Base-by-base conservation (phyloP, 108 stramenopile genomes). In the Pseudonitzschia pungens region DNA sequence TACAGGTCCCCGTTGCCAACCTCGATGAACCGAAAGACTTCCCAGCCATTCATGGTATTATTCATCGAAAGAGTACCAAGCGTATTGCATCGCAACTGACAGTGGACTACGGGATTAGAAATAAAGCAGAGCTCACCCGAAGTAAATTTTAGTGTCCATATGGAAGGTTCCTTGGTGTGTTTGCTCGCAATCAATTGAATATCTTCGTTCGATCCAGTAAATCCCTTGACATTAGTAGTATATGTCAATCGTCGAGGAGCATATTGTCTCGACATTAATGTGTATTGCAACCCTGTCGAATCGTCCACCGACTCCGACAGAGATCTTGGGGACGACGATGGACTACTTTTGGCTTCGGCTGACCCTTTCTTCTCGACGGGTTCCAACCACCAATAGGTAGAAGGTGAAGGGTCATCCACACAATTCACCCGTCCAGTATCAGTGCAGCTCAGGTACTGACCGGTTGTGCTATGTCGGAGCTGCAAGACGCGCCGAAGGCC, bases 21-120 rank as follows among this genome's bases (percentile, higher is more conserved):
- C 62, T 85, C 84, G 71, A 80, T 75, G 54, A 85, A 85, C 12
- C 84, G 78, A 54, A 70, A 85, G 2, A 82, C 78, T 44, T 82
- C 84, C 81, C 81, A 81, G 27, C 81, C 81, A 11, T 75, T 48
- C 24, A 41, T 44, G 11, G 41, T 54, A 14, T 44, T 28, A 24
- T 60, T 82, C 32, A 82, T 29, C 15, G 78, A 70, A 29, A 82
- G 29, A 26, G 67, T 58, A 1, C 84, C 84, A 40, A 77, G 22
- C n/a, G 80, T 40, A 40, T 85, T 79, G 65, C 84, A 85, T 40
- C 84, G 71, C 31, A 85, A 33, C 42, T 74, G 75, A 31, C 44
- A 48, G 31, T 73, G 45, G 18, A 79, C 18, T 6, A 74, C 69
- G 53, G 78, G 72, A 42, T 70, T 74, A 44, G 58, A 50, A 12